Base-by-base conservation (phyloP, 2,329 filamentous ascomycete genomes). In the Cryphonectria naterciae region DNA sequence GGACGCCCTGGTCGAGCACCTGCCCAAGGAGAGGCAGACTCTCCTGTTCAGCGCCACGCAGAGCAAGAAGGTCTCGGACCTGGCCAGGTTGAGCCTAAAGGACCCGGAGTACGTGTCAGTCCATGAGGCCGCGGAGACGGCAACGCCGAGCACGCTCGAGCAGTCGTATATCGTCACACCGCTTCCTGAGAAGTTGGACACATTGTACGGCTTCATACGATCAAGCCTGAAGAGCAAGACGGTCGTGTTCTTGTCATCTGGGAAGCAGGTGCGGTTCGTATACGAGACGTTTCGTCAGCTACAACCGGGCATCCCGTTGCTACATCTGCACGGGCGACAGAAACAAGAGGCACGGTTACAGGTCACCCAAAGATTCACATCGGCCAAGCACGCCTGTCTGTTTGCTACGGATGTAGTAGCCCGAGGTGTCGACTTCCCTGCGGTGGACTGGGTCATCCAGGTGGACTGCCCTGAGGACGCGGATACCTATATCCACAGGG, bases 361-460 rank as follows among this genome's bases (percentile, higher is more conserved):
- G 72, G 96, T 97, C 54, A 97, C 95, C 0, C 88, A 88, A 5
- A 91, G 92, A 67, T 99, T 98, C 79, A 91, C 93, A 0, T 85
- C 90, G 0, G 89, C 95, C 1, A 94, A 96, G 77, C 87, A 93
- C 70, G 92, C 93, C 0, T 98, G 96, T 78, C 86, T 99, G 0
- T 97, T 99, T 79, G 94, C 96, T 1, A 99, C 96, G 0, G 96
- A 99, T 78, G 94, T 99, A 7, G 94, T 97, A 4, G 96, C 96
- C 0, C 89, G 96, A 80, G 96, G 96, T 74, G 88, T 99, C 17
- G 96, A 99, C 80, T 98, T 99, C 78, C 96, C 96, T 0, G 92
- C 94, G 3, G 96, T 99, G 0, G 96, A 99, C 80, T 99, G 96
- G 92, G 96, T 99, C 6, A 94, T 99, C n/a, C 96, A 99, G 79